phyloP scores from a whole-genome alignment of 2,329 filamentous ascomycete species.

The Ploettnerulaceae sp. region DNA sequence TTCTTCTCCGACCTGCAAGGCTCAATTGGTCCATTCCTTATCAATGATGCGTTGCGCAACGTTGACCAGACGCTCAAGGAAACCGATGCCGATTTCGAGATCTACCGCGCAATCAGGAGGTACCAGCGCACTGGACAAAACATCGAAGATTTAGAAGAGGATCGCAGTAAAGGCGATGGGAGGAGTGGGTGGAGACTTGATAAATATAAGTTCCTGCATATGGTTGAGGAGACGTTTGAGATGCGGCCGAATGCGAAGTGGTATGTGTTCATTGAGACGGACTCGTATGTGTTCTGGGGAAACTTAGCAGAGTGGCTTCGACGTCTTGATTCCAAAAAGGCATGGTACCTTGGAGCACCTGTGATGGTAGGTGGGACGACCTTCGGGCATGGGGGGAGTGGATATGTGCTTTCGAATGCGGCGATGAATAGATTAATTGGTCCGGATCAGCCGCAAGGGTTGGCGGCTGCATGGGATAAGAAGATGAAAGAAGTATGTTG shows the following conservation, averaged over 20 bases:
- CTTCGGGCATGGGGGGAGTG: constrained; percentile 54
- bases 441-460: constrained; percentile 36
- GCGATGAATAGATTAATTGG: constrained; percentile 45
- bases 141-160: constrained; percentile 36
- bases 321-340: constrained; percentile 39
- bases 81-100: constrained; percentile 43
- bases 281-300: constrained; percentile 52
- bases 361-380: constrained; percentile 39
- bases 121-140: constrained; percentile 44
- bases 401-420: constrained; percentile 48
- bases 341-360: constrained; percentile 44
- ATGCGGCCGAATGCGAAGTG: constrained; percentile 50
- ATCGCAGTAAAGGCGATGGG: constrained; percentile 8
- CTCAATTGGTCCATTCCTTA: constrained; percentile 40
- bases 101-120: constrained; percentile 38
- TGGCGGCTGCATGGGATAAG: constrained; percentile 45
- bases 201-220: constrained; percentile 59
- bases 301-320: constrained; percentile 47
- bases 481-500: constrained; percentile 42
- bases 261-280: constrained; percentile 56
- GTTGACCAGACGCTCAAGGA: constrained; percentile 41
- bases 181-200: constrained; percentile 50
- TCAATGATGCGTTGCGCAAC: constrained; percentile 44
- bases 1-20: constrained; percentile 55
- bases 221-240: constrained; percentile 49